A percentile compares a stretch with the other conserved stretches of the same genome.
Conservation (phyloP, 2,329 filamentous ascomycete species). For the Lasiodiplodia hormozganensis region DNA sequence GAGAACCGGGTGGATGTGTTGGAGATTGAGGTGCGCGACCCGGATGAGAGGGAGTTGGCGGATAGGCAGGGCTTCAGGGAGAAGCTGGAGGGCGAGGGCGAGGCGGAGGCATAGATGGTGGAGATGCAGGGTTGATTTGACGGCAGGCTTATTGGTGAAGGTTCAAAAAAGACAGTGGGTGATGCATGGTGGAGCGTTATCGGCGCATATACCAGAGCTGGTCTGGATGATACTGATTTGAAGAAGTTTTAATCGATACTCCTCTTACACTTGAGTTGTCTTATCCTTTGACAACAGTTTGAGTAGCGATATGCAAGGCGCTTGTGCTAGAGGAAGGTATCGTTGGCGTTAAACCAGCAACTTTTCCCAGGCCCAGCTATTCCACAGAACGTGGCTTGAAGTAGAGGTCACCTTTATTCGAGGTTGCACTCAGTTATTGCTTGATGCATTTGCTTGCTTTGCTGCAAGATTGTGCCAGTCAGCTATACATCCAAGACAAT, state of each 20-base stretch:
- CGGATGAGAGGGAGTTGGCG: conserved; percentile 57
- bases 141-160: not conserved
- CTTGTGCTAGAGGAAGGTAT: too few relatives aligned
- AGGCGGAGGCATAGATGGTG: conserved; percentile 5
- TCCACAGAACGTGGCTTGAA: too few relatives aligned
- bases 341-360: too few relatives aligned
- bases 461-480: too few relatives aligned
- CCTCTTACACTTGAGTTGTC: not conserved
- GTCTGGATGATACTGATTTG: not conserved
- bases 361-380: too few relatives aligned
- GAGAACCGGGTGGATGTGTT: conserved; percentile 60
- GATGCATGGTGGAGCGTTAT: not conserved
- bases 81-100: conserved; percentile 21
- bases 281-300: too few relatives aligned
- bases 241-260: not conserved
- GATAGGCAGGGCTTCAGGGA: conserved; percentile 17
- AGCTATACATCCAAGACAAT: too few relatives aligned
- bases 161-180: not conserved
- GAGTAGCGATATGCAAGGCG: too few relatives aligned
- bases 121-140: not conserved
- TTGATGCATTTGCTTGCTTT: too few relatives aligned
- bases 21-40: conserved; percentile 59
- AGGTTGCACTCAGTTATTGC: too few relatives aligned
- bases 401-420: too few relatives aligned
- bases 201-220: not conserved